phyloP scores from a whole-genome alignment of 148 eudicot genomes.

The Selenicereus undatus region DNA sequence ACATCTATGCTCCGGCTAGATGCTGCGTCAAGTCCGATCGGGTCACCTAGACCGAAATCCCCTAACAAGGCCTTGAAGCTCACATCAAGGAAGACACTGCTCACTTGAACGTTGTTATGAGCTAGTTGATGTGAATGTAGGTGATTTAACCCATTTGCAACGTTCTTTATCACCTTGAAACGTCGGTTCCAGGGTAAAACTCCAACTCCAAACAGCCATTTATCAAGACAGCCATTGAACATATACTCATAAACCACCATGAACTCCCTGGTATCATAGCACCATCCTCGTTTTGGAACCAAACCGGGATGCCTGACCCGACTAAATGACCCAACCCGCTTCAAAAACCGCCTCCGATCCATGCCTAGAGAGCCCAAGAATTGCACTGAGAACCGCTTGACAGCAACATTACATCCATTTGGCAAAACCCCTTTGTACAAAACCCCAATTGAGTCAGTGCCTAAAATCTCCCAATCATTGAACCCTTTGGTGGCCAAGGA shows the following conservation, averaged over 20 bases:
- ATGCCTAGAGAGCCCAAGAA: conserved; percentile 35
- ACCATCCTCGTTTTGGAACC: conserved; percentile 77
- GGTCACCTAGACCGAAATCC: conserved; percentile 60
- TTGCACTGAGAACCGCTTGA: conserved; percentile 54
- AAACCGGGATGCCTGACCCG: conserved; percentile 62
- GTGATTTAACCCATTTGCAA: conserved; percentile 53
- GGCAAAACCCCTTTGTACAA: conserved; percentile 50
- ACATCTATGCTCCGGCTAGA: conserved; percentile 56
- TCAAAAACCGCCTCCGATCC: conserved; percentile 39
- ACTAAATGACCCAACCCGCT: conserved; percentile 46
- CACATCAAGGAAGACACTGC: conserved; percentile 64
- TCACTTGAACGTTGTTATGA: conserved; percentile 64
- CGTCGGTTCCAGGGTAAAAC: conserved; percentile 73
- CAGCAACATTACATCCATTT: conserved; percentile 54
- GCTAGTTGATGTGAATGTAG: conserved; percentile 62
- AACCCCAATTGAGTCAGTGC: conserved; percentile 45
- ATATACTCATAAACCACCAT: conserved; percentile 68
- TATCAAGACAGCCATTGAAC: conserved; percentile 64
- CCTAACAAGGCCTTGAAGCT: conserved; percentile 67
- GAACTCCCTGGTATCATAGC: conserved; percentile 45
- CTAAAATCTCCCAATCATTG: conserved; percentile 52
- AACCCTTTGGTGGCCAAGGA: conserved; percentile 57
- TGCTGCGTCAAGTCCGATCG: conserved; percentile 44
- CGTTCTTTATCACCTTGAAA: conserved; percentile 58
- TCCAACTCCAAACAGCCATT: conserved; percentile 77